Percentiles rank a stretch among this genome's conserved stretches.
Evolutionary conservation across 768 basidiomycete species (phyloP).

Genomic region (Mycena filopes): DNA sequence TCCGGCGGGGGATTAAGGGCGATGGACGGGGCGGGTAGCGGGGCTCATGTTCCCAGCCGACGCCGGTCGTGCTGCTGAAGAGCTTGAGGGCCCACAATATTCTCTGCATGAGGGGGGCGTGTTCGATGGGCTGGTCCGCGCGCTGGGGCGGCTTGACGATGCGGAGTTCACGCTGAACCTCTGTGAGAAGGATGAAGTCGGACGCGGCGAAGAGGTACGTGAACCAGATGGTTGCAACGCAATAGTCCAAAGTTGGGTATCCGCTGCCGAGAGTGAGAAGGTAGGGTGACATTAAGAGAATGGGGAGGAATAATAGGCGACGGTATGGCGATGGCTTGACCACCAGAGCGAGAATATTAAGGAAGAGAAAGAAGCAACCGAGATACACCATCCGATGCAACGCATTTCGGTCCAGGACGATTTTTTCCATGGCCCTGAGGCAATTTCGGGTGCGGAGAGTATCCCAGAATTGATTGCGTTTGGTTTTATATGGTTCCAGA

Average conservation of each 20-base stretch:
- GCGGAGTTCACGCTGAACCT: slow-evolving; percentile 27
- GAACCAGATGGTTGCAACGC: slow-evolving; percentile 6
- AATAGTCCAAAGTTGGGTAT: slow-evolving; percentile 14
- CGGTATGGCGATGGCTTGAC: slow-evolving; percentile 28
- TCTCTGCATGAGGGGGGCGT: slow-evolving; percentile 10
- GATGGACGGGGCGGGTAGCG: slow-evolving; percentile 14
- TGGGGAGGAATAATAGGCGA: slow-evolving; percentile 24
- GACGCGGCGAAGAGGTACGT: slow-evolving; percentile 18
- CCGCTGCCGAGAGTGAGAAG: slow-evolving; percentile 15
- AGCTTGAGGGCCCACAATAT: slow-evolving; percentile 9
- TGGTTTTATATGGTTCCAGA: background rate
- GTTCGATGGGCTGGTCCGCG: slow-evolving; percentile 17
- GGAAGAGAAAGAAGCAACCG: slow-evolving; percentile 3
- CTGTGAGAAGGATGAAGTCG: slow-evolving; percentile 24
- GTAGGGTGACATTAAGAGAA: slow-evolving; percentile 16
- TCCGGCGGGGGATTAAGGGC: slow-evolving; percentile 12
- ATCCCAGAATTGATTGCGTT: background rate
- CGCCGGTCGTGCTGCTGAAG: slow-evolving; percentile 11
- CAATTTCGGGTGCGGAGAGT: too few relatives aligned
- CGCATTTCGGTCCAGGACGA: slow-evolving; percentile 1
- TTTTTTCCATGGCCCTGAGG: background rate
- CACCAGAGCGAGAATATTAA: slow-evolving; percentile 15
- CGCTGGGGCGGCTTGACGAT: slow-evolving; percentile 18
- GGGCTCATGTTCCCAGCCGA: slow-evolving; percentile 27
- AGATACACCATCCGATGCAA: slow-evolving; percentile 1